These are phyloP conservation scores for Rhytidiadelphus loreus DNA, from an alignment of 225 moss, liverwort and hornwort genomes.

Conservation along the genomic window DNA sequence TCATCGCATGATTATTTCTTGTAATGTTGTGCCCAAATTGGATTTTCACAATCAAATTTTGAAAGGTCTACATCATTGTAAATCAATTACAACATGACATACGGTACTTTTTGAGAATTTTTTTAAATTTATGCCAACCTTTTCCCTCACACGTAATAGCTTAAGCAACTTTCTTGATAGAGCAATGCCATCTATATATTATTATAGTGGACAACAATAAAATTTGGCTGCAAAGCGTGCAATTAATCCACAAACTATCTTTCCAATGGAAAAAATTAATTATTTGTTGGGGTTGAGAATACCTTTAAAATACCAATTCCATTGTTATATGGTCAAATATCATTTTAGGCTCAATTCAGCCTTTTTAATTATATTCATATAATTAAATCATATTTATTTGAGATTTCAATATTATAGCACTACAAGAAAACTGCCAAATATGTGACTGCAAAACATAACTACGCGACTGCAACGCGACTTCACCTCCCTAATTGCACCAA, in stretches of 20 bases:
- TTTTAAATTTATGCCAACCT: background rate
- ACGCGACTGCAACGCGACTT: too few species aligned
- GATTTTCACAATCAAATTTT: background rate
- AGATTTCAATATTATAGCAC: background rate
- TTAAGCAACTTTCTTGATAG: background rate
- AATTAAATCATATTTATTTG: background rate
- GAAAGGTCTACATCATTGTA: rapidly evolving
- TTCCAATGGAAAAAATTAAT: background rate
- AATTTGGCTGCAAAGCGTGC: rapidly evolving
- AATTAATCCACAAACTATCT: rapidly evolving
- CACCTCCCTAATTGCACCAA: too few species aligned
- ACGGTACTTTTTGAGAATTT: rapidly evolving
- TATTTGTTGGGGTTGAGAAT: too few species aligned
- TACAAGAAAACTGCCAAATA: too few species aligned
- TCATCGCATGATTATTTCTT: background rate
- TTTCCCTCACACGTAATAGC: rapidly evolving
- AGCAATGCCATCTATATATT: background rate
- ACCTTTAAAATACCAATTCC: background rate
- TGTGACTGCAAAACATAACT: too few species aligned
- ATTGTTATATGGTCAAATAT: background rate
- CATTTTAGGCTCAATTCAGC: background rate
- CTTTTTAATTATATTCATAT: background rate
- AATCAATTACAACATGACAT: background rate
- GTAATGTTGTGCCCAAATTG: too few species aligned
- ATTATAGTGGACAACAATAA: background rate